Conservation (phyloP, 2,329 filamentous ascomycete species). For the Trichoderma polysporum region DNA sequence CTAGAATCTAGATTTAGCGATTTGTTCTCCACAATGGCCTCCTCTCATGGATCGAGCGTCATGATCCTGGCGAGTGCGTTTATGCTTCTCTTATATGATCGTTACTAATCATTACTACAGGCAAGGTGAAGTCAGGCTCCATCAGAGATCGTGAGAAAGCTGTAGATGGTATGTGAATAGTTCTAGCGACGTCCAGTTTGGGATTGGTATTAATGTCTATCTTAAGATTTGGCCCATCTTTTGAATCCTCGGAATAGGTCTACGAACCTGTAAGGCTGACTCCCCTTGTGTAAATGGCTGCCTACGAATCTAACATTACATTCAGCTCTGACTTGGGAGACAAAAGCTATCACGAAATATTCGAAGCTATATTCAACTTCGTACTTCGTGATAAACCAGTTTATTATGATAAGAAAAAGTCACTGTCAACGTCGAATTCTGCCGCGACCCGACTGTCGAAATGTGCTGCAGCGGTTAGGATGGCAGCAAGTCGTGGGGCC, state of each 20-base stretch:
- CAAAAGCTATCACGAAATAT: conserved; percentile 76
- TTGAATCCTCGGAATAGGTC: conserved; percentile 40
- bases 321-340: conserved; percentile 57
- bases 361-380: conserved; percentile 75
- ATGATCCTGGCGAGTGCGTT: conserved; percentile 37
- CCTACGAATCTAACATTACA: conserved; percentile 22
- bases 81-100: background rate
- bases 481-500: conserved; percentile 68
- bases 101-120: conserved; percentile 26
- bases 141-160: conserved; percentile 42
- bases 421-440: conserved; percentile 44
- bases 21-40: conserved; percentile 30
- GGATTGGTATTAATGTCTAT: background rate
- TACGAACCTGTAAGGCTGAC: conserved; percentile 38
- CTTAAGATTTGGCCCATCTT: conserved; percentile 34
- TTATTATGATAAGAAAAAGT: conserved; percentile 57
- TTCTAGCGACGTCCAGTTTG: background rate
- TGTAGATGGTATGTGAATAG: conserved; percentile 38
- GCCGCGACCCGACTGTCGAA: conserved; percentile 60
- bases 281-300: conserved; percentile 28
- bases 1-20: background rate
- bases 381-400: conserved; percentile 65
- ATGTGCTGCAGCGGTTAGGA: conserved; percentile 70
- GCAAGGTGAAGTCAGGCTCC: conserved; percentile 36
- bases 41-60: conserved; percentile 36